These are phyloP conservation scores for Alternaria ventricosa DNA, from an alignment of 2,329 filamentous ascomycete species.

Conservation along the genomic window DNA sequence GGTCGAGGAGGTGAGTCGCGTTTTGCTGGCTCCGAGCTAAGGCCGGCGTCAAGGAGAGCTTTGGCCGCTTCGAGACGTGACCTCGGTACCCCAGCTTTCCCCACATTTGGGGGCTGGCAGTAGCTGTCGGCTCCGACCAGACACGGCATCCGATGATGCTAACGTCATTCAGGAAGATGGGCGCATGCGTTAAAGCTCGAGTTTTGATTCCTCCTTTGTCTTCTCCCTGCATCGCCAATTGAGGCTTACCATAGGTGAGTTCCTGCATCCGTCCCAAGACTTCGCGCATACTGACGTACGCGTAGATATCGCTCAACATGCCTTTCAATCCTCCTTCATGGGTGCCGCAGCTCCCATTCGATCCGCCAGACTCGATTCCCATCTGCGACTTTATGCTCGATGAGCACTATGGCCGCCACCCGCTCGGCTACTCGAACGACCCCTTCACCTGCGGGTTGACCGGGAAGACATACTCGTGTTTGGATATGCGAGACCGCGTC, in stretches of 20 bases:
- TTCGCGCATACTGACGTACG: background rate
- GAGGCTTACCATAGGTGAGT: conserved; percentile 1
- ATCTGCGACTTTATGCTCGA: conserved; percentile 79
- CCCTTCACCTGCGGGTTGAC: conserved; percentile 81
- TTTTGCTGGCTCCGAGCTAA: background rate
- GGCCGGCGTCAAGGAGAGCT: background rate
- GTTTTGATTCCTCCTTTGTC: background rate
- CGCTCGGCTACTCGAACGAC: conserved; percentile 67
- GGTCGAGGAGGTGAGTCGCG: background rate
- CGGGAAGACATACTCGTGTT: conserved; percentile 68
- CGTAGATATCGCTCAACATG: conserved; percentile 40
- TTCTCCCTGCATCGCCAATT: background rate
- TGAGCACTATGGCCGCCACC: conserved; percentile 71
- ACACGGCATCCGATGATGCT: conserved; percentile 7
- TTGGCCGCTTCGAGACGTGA: conserved; percentile 10
- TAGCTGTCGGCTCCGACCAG: background rate
- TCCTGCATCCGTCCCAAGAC: background rate
- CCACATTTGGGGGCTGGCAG: conserved; percentile 13
- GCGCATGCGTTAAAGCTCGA: conserved; percentile 3
- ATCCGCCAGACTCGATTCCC: conserved; percentile 75
- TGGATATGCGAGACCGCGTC: conserved; percentile 69
- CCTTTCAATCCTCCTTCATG: conserved; percentile 67
- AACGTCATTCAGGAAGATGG: background rate
- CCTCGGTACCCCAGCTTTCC: conserved; percentile 24
- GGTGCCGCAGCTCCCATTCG: conserved; percentile 66